Evolutionary conservation across 2,329 filamentous ascomycete species (phyloP).

Genomic region (Thelonectria discophora): DNA sequence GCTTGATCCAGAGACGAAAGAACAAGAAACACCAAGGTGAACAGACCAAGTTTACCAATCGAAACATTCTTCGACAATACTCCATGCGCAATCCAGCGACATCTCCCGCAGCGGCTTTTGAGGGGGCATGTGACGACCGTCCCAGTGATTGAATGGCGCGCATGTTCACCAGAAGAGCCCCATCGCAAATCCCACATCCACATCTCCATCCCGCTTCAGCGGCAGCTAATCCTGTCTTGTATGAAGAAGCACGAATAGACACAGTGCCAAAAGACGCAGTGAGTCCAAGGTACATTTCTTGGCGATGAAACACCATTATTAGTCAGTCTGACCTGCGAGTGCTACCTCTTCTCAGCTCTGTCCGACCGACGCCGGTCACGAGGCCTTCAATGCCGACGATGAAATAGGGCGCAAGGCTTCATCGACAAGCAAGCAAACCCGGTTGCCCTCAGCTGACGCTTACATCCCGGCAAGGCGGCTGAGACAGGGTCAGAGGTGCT

Average conservation of each 20-base stretch:
- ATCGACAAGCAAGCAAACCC: not conserved
- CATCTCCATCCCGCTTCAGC: conserved; percentile 25
- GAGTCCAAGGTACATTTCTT: not conserved
- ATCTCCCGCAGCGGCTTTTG: not conserved
- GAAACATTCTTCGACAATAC: conserved; percentile 8
- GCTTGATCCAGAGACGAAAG: not conserved
- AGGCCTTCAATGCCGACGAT: not conserved
- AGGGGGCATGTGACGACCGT: conserved; percentile 3
- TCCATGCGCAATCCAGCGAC: not conserved
- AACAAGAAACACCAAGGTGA: conserved; percentile 1
- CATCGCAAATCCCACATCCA: conserved; percentile 18
- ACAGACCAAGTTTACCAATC: conserved; percentile 16
- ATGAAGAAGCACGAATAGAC: not conserved
- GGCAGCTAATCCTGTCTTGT: conserved; percentile 25
- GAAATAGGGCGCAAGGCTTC: not conserved
- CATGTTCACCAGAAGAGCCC: conserved; percentile 18
- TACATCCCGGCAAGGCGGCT: conserved; percentile 22
- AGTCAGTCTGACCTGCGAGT: not conserved
- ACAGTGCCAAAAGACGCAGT: not conserved
- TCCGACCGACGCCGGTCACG: conserved; percentile 4
- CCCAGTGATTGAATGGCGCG: conserved; percentile 18
- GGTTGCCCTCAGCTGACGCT: conserved; percentile 16
- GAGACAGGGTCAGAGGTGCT: conserved; percentile 25
- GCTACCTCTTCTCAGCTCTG: not conserved
- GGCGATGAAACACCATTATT: not conserved